Conservation (phyloP, 257 asterid genomes). For the Solanum neorickii region DNA sequence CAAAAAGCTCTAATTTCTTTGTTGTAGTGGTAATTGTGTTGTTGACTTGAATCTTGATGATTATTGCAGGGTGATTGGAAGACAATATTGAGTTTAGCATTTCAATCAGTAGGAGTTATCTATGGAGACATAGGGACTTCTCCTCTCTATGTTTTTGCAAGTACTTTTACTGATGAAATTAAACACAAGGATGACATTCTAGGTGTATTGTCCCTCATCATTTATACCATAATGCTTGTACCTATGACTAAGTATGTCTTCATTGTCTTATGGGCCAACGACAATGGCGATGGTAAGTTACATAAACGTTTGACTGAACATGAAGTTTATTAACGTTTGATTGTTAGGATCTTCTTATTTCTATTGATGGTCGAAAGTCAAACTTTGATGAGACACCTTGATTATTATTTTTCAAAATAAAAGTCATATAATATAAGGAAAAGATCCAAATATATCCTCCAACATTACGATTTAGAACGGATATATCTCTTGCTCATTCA, state of each 20-base stretch:
- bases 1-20: not conserved
- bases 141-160: slow-evolving; percentile 57
- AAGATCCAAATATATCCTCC: not conserved
- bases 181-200: slow-evolving; percentile 33
- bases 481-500: not conserved
- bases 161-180: slow-evolving; percentile 34
- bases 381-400: not conserved
- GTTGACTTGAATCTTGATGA: not conserved
- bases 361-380: not conserved
- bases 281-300: slow-evolving; percentile 62
- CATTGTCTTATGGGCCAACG: slow-evolving; percentile 63
- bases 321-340: not conserved
- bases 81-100: slow-evolving; percentile 47
- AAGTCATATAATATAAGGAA: not conserved
- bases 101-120: slow-evolving; percentile 64
- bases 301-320: not conserved
- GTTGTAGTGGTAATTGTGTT: not conserved
- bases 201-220: slow-evolving; percentile 60
- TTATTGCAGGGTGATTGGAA: slow-evolving; percentile 25
- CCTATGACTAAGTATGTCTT: slow-evolving; percentile 66
- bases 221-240: slow-evolving; percentile 48
- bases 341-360: not conserved
- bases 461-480: not conserved
- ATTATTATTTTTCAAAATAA: not conserved
- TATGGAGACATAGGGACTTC: slow-evolving; percentile 91